Base-by-base conservation (phyloP, 768 basidiomycete species). In the Tricholoma bakamatsutake region DNA sequence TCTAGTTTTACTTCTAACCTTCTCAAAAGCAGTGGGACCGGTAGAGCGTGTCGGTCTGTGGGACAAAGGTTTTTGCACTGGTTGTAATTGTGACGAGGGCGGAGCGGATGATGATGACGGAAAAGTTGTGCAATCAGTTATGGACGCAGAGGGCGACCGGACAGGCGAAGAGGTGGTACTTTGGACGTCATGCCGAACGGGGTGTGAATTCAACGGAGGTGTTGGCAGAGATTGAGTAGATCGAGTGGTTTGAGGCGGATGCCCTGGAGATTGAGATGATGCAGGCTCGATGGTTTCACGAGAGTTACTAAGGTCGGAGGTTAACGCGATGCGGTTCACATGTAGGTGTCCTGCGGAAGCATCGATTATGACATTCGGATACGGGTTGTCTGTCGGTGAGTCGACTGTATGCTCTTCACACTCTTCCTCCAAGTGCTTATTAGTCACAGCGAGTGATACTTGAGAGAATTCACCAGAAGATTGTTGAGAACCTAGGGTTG, bases 1-100 rank as follows among this genome's bases (percentile, higher is more conserved):
- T n/a, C 93, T 76, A 0, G 93, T 96, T 68, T 82, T 87, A 69
- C 88, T 92, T 50, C 88, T 72, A 33, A 92, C 85, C 69, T 85
- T 88, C 65, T 93, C 88, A 46, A 95, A 76, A 4, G 73, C 67
- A 61, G 86, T 89, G 9, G 88, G 88, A 17, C 88, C 87, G 11
- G 69, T 64, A 3, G 87, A 84, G 18, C 81, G 82, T 30, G 76
- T 70, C 37, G 71, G 67, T 52, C 73, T 73, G 63, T 81, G 80
- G 11, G 50, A 57, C 57, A 67, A 61, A 35, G 65, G 59, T 53
- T 73, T 75, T 50, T 69, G 62, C 48, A 50, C 62, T 47, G 35
- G 60, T 50, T 55, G 65, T 15, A 28, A 42, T 28, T 49, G 57
- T 45, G 49, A 61, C 45, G 15, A 69, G 52, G 35, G 62, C 46